Conservation (phyloP, 331 rosid genomes). For the Saraca asoca region DNA sequence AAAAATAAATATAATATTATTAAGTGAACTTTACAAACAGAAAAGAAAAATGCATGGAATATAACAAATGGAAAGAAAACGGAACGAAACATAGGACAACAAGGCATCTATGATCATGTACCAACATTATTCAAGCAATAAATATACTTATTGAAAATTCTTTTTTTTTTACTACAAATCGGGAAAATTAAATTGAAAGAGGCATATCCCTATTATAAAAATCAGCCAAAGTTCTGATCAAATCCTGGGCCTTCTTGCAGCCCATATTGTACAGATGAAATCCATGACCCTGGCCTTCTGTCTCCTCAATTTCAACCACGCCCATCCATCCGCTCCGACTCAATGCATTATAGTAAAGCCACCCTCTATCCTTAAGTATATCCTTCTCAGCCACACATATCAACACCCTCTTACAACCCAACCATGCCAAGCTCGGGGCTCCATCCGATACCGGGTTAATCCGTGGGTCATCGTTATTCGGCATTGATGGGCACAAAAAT, state of each 20-base stretch:
- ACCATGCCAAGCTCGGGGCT: slow-evolving; percentile 32
- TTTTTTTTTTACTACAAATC: too few relatives aligned
- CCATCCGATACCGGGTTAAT: slow-evolving; percentile 34
- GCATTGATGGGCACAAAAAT: slow-evolving; percentile 30
- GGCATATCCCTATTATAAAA: slow-evolving; percentile 42
- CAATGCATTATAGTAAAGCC: slow-evolving; percentile 35
- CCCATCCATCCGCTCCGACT: slow-evolving; percentile 30
- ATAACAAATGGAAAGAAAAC: neutral
- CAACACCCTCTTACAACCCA: slow-evolving; percentile 42
- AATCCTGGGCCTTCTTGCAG: slow-evolving; percentile 19
- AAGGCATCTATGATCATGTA: neutral
- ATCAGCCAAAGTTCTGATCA: slow-evolving; percentile 39
- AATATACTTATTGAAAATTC: too few relatives aligned
- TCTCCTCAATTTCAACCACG: slow-evolving; percentile 36
- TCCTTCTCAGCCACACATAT: slow-evolving; percentile 46
- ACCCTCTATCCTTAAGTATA: slow-evolving; percentile 31
- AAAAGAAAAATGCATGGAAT: neutral
- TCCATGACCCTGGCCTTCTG: slow-evolving; percentile 33
- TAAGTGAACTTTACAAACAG: neutral
- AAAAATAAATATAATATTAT: neutral
- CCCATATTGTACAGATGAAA: slow-evolving; percentile 37
- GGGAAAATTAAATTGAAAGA: slow-evolving; percentile 14
- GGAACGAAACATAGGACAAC: too few relatives aligned
- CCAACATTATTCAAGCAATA: neutral
- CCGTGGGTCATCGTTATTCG: slow-evolving; percentile 28